These are phyloP conservation scores for Ramaria sp. DNA, from an alignment of 768 basidiomycete genomes.

Conservation along the genomic window DNA sequence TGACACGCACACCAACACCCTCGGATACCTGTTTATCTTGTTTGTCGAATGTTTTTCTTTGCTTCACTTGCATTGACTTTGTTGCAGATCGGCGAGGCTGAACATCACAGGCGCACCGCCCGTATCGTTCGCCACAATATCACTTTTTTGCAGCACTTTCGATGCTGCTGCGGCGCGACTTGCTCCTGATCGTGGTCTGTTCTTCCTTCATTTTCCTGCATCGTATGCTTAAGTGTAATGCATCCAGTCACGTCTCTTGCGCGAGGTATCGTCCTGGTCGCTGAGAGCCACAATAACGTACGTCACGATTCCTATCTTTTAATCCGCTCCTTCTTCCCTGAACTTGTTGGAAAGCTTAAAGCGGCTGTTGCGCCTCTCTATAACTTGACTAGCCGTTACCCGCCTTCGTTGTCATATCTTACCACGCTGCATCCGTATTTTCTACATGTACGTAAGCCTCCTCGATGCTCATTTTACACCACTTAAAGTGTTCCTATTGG, in stretches of 20 bases:
- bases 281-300: conserved; percentile 41
- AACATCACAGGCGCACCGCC: conserved; percentile 24
- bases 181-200: conserved; percentile 58
- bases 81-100: conserved; percentile 49
- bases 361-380: conserved; percentile 48
- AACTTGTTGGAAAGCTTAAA: conserved; percentile 21
- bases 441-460: conserved; percentile 36
- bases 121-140: conserved; percentile 34
- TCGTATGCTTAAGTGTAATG: conserved; percentile 5
- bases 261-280: conserved; percentile 45
- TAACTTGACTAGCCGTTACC: conserved; percentile 51
- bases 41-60: conserved; percentile 24
- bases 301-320: conserved; percentile 13
- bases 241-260: conserved; percentile 54
- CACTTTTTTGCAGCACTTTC: conserved; percentile 54
- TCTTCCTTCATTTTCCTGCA: neutral
- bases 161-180: conserved; percentile 50
- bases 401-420: conserved; percentile 44
- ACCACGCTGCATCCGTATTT: conserved; percentile 66
- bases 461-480: neutral
- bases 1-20: conserved; percentile 43
- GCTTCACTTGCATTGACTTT: neutral
- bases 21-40: conserved; percentile 67
- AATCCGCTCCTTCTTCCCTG: neutral
- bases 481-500: neutral